Conservation (phyloP, 2,329 filamentous ascomycete species). For the Aspergillus sp. region DNA sequence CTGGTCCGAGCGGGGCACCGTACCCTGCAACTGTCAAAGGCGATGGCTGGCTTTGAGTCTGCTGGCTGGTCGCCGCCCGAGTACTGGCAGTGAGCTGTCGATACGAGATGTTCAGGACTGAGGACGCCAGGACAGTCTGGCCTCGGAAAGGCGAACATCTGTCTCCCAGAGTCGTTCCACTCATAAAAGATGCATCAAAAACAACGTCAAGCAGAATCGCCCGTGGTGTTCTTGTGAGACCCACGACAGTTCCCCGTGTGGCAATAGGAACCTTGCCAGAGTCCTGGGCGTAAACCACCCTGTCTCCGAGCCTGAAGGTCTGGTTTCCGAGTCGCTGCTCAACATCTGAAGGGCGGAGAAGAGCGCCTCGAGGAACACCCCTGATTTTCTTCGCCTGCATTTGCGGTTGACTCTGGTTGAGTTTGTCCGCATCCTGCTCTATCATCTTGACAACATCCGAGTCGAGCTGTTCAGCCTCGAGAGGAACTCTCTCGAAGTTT, state of each 20-base stretch:
- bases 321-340: slow-evolving; percentile 87
- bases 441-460: slow-evolving; percentile 80
- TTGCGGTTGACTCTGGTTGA: slow-evolving; percentile 49
- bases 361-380: slow-evolving; percentile 76
- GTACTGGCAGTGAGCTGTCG: slow-evolving; percentile 67
- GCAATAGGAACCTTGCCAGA: slow-evolving; percentile 94
- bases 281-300: slow-evolving; percentile 86
- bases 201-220: slow-evolving; percentile 82
- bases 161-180: slow-evolving; percentile 83
- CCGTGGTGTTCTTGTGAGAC: slow-evolving; percentile 81
- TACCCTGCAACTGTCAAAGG: slow-evolving; percentile 53
- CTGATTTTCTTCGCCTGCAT: slow-evolving; percentile 65
- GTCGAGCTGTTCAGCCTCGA: slow-evolving; percentile 94
- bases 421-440: slow-evolving; percentile 67
- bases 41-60: slow-evolving; percentile 53
- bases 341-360: slow-evolving; percentile 93
- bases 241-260: slow-evolving; percentile 86
- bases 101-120: slow-evolving; percentile 80
- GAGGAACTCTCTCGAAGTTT: slow-evolving; percentile 89
- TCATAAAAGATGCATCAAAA: slow-evolving; percentile 95
- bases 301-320: slow-evolving; percentile 76
- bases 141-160: slow-evolving; percentile 91
- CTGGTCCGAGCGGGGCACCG: slow-evolving; percentile 53
- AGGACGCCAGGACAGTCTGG: slow-evolving; percentile 82
- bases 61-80: slow-evolving; percentile 36